Base-by-base conservation (phyloP, 129 eudicot genomes). In the Pulicaria dysenterica region DNA sequence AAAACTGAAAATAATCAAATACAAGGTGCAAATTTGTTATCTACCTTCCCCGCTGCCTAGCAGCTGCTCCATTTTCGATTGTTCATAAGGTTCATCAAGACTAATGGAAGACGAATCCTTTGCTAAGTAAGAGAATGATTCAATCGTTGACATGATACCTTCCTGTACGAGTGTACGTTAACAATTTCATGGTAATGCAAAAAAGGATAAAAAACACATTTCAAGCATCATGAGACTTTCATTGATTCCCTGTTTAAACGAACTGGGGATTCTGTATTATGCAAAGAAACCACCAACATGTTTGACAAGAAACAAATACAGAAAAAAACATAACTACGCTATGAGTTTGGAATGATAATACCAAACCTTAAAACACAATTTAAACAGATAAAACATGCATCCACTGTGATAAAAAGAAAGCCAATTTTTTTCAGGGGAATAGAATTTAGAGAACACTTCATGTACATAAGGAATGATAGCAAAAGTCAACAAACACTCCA, bases 31-130 rank as follows among this genome's bases (percentile, higher is more conserved):
- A 2, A 59, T 24, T 39, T 51, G 65, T 46, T n/a, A 36, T 53
- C 15, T 78, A 93, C 98, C 98, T 80, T 79, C 79, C 71, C 95
- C 98, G 34, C 84, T 55, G 34, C 96, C 95, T 49, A 93, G 85
- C 61, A 93, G 78, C 65, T 78, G 82, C 53, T 90, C 88, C 70
- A 79, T 76, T 79, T 90, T 90, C 40, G 98, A 84, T 49, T 67
- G 74, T 48, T 82, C 87, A 67, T 51, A 67, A 41, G 58, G 68
- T 70, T 78, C 74, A 53, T 36, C 78, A 46, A 79, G 61, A 43
- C 67, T 70, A 45, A 62, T 19, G 34, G 70, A 78, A 77, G 65
- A 75, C 1, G 82, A 82, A 73, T 67, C 86, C 68, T 67, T 70
- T 14, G 84, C 79, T 53, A 84, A 73, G 75, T 85, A 86, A 77